phyloP scores from a whole-genome alignment of 441 rosid species.

The Sinapis alba region DNA sequence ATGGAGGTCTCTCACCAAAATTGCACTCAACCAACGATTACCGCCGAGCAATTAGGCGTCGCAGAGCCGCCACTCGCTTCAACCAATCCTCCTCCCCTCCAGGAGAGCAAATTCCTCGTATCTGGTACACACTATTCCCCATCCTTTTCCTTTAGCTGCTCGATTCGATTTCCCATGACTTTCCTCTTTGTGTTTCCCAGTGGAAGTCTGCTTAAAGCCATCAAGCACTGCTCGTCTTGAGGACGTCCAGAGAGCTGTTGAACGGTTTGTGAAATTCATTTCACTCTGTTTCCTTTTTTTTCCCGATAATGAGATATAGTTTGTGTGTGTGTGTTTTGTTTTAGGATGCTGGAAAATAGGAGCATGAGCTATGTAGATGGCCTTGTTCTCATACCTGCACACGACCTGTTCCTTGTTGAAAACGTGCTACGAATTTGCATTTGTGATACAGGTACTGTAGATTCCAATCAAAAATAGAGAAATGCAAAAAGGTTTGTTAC shows the following conservation, averaged over 20 bases:
- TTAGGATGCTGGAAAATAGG: conserved; percentile 89
- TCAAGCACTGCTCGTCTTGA: conserved; percentile 77
- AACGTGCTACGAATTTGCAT: conserved; percentile 72
- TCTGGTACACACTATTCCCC: conserved; percentile 48
- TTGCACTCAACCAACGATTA: conserved; percentile 19
- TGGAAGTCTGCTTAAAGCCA: conserved; percentile 88
- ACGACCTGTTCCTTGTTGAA: conserved; percentile 67
- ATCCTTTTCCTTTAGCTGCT: not conserved
- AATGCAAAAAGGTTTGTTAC: not conserved
- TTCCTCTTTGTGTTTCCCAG: conserved; percentile 33
- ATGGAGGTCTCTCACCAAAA: conserved; percentile 40
- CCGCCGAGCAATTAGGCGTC: conserved; percentile 41
- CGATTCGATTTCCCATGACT: not conserved
- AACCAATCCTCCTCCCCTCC: conserved; percentile 36
- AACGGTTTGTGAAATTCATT: conserved; percentile 48
- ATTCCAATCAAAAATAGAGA: not conserved
- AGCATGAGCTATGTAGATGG: conserved; percentile 92
- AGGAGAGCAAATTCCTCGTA: conserved; percentile 58
- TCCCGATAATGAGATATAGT: not conserved
- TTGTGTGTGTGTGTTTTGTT: conserved; percentile 14
- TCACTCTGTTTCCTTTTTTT: not conserved
- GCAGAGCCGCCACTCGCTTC: conserved; percentile 38
- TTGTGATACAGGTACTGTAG: conserved; percentile 71
- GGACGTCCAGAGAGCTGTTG: conserved; percentile 70
- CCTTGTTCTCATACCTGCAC: conserved; percentile 66